A percentile compares a stretch with the other conserved stretches of the same genome.
Evolutionary conservation across 352 stramenopile species (phyloP).

Genomic region (Phytophthora parvispora): DNA sequence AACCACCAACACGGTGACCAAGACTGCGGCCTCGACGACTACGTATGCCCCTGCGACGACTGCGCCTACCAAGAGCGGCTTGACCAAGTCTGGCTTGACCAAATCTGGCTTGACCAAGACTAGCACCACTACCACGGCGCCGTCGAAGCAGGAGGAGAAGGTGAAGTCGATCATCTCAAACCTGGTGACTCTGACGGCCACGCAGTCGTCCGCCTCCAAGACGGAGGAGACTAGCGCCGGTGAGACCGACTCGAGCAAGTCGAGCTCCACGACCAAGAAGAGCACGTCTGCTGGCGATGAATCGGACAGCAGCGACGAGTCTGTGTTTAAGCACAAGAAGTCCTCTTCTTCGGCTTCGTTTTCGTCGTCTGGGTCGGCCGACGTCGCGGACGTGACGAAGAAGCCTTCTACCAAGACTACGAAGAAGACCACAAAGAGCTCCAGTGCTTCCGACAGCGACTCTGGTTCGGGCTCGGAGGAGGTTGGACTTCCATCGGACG

Average conservation of each 20-base stretch:
- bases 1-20: background rate
- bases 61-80: conserved; percentile 13
- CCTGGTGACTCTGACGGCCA: conserved; percentile 25
- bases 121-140: conserved; percentile 6
- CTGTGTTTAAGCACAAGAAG: conserved; percentile 16
- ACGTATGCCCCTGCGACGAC: conserved; percentile 1
- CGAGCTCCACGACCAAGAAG: conserved; percentile 31
- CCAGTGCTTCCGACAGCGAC: conserved; percentile 14
- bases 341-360: conserved; percentile 18
- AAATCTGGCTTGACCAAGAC: too few species aligned
- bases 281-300: conserved; percentile 25
- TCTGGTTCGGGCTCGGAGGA: conserved; percentile 30
- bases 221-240: conserved; percentile 9
- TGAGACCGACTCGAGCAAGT: conserved; percentile 24
- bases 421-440: conserved; percentile 6
- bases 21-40: conserved; percentile 8
- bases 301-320: conserved; percentile 24
- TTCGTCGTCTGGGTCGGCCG: conserved; percentile 18
- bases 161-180: conserved; percentile 14
- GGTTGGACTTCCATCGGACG: conserved; percentile 1
- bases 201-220: conserved; percentile 29
- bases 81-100: background rate
- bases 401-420: conserved; percentile 35
- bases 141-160: conserved; percentile 11
- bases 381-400: conserved; percentile 25